Conservation (phyloP, 2,329 filamentous ascomycete genomes). For the Hymenoscyphus occultus region DNA sequence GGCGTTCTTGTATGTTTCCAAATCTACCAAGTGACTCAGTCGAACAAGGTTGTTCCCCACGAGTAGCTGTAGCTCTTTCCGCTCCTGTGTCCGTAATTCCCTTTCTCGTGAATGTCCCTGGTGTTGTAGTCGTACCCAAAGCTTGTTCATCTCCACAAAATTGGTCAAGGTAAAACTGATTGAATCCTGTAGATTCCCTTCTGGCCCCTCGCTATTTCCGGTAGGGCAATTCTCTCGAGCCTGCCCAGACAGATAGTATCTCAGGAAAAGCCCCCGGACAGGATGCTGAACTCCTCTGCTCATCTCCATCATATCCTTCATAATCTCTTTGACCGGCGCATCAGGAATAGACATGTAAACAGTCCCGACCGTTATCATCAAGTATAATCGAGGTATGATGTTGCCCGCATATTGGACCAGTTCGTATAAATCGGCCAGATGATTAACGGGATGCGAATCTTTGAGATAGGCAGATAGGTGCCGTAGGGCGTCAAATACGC, state of each 20-base stretch:
- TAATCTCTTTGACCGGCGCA: conserved; percentile 98
- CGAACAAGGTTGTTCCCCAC: conserved; percentile 96
- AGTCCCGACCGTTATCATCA: conserved; percentile 99
- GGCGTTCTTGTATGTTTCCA: conserved; percentile 87
- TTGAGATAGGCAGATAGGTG: conserved; percentile 95
- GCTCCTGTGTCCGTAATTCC: conserved; percentile 88
- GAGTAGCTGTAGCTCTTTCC: conserved; percentile 90
- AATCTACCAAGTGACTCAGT: conserved; percentile 89
- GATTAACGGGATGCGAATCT: conserved; percentile 96
- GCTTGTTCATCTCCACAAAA: conserved; percentile 99
- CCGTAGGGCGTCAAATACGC: conserved; percentile 94
- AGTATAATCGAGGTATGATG: conserved; percentile 91
- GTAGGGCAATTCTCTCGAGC: conserved; percentile 84
- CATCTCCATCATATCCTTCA: conserved; percentile 99
- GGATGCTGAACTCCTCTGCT: conserved; percentile 96
- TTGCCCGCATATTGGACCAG: conserved; percentile 98
- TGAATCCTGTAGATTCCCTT: conserved; percentile 93
- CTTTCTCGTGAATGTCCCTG: conserved; percentile 95
- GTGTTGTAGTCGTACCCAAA: conserved; percentile 96
- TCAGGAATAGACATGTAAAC: conserved; percentile 99
- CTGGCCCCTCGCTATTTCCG: conserved; percentile 81
- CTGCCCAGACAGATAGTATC: conserved; percentile 95
- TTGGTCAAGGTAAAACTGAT: conserved; percentile 98
- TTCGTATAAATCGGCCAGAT: conserved; percentile 96
- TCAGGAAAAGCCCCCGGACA: conserved; percentile 87